Conservation (phyloP, 352 stramenopile species). For the Vaucheria bursata region DNA sequence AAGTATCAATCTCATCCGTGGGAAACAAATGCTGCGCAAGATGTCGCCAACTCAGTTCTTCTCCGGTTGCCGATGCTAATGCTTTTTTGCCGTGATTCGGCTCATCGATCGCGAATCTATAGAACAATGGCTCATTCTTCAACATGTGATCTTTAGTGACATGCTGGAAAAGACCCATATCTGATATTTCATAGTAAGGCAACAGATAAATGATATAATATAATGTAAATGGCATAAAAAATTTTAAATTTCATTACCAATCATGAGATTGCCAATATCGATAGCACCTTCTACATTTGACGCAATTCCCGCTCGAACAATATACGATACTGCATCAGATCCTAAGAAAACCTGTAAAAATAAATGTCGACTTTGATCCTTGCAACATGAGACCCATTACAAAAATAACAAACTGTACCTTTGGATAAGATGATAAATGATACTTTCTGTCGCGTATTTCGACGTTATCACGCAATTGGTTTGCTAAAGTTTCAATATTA, state of each 20-base stretch:
- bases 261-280: not conserved
- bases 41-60: not conserved
- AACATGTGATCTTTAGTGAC: slow-evolving; percentile 41
- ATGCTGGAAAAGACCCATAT: slow-evolving; percentile 25
- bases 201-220: no score
- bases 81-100: slow-evolving; percentile 27
- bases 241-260: not conserved
- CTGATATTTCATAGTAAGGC: no score
- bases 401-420: no score
- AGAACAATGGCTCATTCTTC: slow-evolving; percentile 29
- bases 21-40: slow-evolving; percentile 21
- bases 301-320: not conserved
- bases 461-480: not conserved
- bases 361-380: no score
- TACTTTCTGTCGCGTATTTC: slow-evolving; percentile 5
- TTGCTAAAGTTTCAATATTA: not conserved
- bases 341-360: not conserved
- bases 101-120: slow-evolving; percentile 28
- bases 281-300: not conserved
- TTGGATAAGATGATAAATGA: slow-evolving; percentile 1
- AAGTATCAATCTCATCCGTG: slow-evolving; percentile 2
- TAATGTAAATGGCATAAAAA: no score
- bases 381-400: no score
- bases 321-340: not conserved
- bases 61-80: not conserved